Base-by-base conservation (phyloP, 1,139 yeast genomes). In the Candida labiduridarum region DNA sequence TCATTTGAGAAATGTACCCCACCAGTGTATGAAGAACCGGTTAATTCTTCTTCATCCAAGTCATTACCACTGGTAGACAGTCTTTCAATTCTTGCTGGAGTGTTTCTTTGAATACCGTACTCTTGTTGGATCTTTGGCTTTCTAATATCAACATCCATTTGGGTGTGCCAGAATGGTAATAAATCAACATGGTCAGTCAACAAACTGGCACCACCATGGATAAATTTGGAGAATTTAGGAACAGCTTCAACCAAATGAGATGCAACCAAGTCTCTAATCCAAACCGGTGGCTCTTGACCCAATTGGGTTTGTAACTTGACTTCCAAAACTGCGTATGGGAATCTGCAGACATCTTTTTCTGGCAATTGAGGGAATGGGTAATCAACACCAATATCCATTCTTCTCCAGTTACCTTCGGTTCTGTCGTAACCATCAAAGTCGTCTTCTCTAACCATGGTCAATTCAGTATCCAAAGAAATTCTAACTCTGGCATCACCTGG, bases 401-500 rank as follows among this genome's bases (percentile, higher is more conserved):
- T 85, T 73, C 99, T 86, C 99, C 99, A 94, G 71, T 94, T 94
- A 41, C 86, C 87, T 59, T 89, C 80, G 3, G 98, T 90, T 68
- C 99, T 84, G 66, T 91, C 96, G 54, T 77, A 70, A 34, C 97
- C 97, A 68, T 94, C 99, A 65, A 94, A 94, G 67, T 94, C 86
- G 68, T 94, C 99, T 71, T 94, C 99, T 68, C 99, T 86, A 41
- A 92, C 91, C 97, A 94, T 89, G 27, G 96, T 78, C 59, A 94
- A 80, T 70, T 94, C 98, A 0, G 99, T 92, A 67, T 94, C 99
- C 58, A 94, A 83, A 46, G 98, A 94, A 58, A 95, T 94, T 78
- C 99, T 91, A 45, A 94, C 99, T 66, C 99, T 84, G 3, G 99
- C 99, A 69, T 94, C 99, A 54, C 99, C 99, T 3, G 99, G 99